Percentiles rank a stretch among this genome's conserved stretches.
phyloP scores from a whole-genome alignment of 2,329 filamentous ascomycete genomes.

The Aphanoascus verrucosus region DNA sequence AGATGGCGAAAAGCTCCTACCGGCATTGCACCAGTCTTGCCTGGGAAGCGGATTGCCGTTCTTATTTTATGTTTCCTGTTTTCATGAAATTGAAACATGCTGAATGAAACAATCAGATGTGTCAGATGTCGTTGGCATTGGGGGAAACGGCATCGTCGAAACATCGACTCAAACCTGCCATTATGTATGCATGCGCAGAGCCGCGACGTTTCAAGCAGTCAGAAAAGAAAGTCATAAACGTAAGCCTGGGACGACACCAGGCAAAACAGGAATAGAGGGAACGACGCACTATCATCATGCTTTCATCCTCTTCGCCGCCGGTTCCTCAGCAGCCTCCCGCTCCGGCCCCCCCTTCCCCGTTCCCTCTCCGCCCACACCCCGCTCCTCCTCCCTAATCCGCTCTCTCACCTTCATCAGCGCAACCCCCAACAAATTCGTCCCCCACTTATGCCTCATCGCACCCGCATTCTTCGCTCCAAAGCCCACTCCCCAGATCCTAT shows the following conservation, averaged over 20 bases:
- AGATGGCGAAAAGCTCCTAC: background rate
- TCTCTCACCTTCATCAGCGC: constrained; percentile 27
- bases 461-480: constrained; percentile 25
- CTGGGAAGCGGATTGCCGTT: no score
- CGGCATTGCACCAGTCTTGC: background rate
- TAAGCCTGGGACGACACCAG: background rate
- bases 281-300: background rate
- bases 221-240: no score
- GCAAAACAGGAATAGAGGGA: background rate
- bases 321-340: background rate
- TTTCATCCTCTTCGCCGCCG: constrained; percentile 1
- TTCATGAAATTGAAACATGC: no score
- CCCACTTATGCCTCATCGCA: constrained; percentile 23
- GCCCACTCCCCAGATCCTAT: constrained; percentile 29
- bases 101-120: no score
- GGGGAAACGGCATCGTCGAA: no score
- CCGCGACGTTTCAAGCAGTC: no score
- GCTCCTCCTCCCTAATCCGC: constrained; percentile 18
- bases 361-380: constrained; percentile 20
- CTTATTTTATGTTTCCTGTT: no score
- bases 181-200: no score
- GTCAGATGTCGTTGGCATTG: no score
- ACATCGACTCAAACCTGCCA: no score
- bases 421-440: constrained; percentile 26
- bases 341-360: constrained; percentile 14